Evolutionary conservation across 805 yeast genomes (phyloP).

Genomic region (Candida berthetii): DNA sequence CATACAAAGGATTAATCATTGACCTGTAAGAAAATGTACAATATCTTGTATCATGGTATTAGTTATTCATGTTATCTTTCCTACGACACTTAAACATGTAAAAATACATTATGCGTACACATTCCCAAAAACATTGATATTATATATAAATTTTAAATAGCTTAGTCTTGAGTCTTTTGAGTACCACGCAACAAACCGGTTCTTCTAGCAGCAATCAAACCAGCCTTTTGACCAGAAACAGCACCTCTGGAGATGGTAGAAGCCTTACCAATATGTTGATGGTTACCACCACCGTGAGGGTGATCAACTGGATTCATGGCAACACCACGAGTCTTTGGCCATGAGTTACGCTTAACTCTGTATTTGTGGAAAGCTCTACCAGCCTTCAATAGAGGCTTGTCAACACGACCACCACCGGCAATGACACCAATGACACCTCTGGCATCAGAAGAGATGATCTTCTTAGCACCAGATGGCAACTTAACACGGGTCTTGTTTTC

Average conservation of each 20-base stretch:
- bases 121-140: conserved; percentile 20
- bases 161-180: conserved; percentile 81
- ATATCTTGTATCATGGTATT: too few species aligned
- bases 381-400: conserved; percentile 99
- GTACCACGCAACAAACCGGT: conserved; percentile 99
- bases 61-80: too few species aligned
- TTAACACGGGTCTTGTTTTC: conserved; percentile 99
- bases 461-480: conserved; percentile 99
- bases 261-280: conserved; percentile 99
- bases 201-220: conserved; percentile 99
- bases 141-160: conserved; percentile 19
- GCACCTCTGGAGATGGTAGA: conserved; percentile 99
- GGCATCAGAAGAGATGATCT: conserved; percentile 89
- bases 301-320: conserved; percentile 99
- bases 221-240: conserved; percentile 99
- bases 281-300: conserved; percentile 99
- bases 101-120: conserved; percentile 2
- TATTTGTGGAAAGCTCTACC: conserved; percentile 99
- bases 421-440: conserved; percentile 99
- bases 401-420: conserved; percentile 99
- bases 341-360: conserved; percentile 99
- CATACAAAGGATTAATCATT: too few species aligned
- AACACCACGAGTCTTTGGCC: conserved; percentile 99
- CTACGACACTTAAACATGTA: too few species aligned
- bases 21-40: too few species aligned